These are phyloP conservation scores for Aspergillus eucalypticola DNA, from an alignment of 2,329 filamentous ascomycete species.

Conservation along the genomic window DNA sequence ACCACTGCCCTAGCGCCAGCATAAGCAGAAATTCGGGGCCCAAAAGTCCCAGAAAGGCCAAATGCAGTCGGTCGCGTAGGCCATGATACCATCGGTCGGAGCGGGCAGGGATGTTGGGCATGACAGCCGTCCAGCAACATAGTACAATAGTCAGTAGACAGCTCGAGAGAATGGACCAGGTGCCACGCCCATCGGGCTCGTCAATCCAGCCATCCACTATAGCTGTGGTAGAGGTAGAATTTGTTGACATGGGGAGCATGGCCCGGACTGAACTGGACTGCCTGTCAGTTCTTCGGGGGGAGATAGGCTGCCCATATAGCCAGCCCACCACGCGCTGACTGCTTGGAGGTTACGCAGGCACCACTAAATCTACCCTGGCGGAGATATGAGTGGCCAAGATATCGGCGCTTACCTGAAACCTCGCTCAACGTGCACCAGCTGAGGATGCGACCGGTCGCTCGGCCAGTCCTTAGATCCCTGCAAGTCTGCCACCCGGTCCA, in stretches of 20 bases:
- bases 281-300: neutral
- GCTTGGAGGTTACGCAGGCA: neutral
- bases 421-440: neutral
- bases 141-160: neutral
- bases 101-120: neutral
- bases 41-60: neutral
- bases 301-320: neutral
- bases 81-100: neutral
- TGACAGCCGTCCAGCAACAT: conserved; percentile 1
- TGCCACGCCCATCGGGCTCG: neutral
- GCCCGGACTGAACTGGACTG: neutral
- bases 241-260: neutral
- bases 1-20: conserved; percentile 2
- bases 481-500: neutral
- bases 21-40: conserved; percentile 2
- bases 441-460: neutral
- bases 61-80: conserved; percentile 2
- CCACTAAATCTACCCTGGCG: too few relatives aligned
- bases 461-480: neutral
- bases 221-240: neutral
- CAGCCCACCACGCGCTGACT: neutral
- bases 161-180: neutral
- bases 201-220: neutral
- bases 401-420: neutral
- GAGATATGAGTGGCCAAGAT: too few relatives aligned